phyloP scores from a whole-genome alignment of 371 early-diverging fungal species.

The Rhizopus arrhizus region DNA sequence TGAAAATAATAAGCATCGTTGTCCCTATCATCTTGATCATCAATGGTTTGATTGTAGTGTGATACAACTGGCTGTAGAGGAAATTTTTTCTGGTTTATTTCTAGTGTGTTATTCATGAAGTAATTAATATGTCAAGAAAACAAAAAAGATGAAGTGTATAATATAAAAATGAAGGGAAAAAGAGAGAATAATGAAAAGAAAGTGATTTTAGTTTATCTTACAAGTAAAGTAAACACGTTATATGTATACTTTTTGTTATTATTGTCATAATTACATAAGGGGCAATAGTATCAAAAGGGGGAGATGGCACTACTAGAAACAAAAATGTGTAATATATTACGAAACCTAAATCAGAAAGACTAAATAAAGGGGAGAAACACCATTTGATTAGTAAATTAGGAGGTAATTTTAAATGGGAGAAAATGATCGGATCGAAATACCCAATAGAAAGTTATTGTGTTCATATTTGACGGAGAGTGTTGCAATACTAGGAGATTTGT shows the following conservation, averaged over 20 bases:
- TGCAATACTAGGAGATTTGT: no score
- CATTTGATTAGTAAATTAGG: no score
- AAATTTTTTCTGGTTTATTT: neutral
- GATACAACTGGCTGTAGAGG: neutral
- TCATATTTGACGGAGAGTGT: no score
- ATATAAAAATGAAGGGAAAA: neutral
- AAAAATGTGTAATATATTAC: neutral
- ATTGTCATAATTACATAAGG: slow-evolving; percentile 1
- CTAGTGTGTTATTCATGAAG: neutral
- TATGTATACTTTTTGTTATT: slow-evolving; percentile 1
- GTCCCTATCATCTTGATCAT: neutral
- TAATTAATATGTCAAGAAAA: neutral
- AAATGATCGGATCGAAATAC: no score
- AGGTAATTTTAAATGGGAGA: no score
- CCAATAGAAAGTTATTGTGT: no score
- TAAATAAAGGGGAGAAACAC: no score
- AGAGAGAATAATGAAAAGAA: neutral
- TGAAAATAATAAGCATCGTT: slow-evolving; percentile 13
- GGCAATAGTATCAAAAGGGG: slow-evolving; percentile 1
- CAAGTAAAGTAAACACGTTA: neutral
- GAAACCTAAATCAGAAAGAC: neutral
- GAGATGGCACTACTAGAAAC: neutral
- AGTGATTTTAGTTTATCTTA: neutral
- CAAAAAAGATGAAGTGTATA: neutral
- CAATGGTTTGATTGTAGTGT: slow-evolving; percentile 1